Conservation (phyloP, 2,329 filamentous ascomycete species). For the Diaporthe caulivora region DNA sequence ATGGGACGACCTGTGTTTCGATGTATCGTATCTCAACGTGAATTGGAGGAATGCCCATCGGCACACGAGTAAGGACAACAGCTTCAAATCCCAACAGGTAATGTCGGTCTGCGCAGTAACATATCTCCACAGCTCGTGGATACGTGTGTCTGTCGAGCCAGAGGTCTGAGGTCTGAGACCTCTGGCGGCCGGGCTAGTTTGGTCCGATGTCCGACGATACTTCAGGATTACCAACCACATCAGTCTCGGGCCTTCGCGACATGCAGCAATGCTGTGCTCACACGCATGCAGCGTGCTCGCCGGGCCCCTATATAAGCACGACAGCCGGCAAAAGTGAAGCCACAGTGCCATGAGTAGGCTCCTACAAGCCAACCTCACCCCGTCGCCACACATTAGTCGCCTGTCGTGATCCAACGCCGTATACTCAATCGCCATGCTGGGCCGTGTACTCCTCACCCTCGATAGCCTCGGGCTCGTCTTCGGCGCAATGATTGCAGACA, state of each 20-base stretch:
- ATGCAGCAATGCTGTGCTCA: neutral
- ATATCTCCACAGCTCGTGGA: neutral
- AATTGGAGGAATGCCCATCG: neutral
- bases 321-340: neutral
- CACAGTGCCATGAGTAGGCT: neutral
- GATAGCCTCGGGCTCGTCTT: constrained; percentile 53
- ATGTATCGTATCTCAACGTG: neutral
- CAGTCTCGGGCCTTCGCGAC: constrained; percentile 4
- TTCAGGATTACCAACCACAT: constrained; percentile 1
- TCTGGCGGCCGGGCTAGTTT: constrained; percentile 3
- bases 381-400: neutral
- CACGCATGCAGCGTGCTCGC: neutral
- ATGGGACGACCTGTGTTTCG: neutral
- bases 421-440: constrained; percentile 47
- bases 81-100: neutral
- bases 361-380: neutral
- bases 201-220: constrained; percentile 16
- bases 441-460: constrained; percentile 56
- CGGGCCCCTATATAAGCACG: neutral
- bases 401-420: neutral
- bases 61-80: neutral
- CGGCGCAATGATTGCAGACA: constrained; percentile 55
- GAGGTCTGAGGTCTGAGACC: constrained; percentile 14
- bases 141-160: neutral
- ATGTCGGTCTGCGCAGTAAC: neutral